Conservation (phyloP, 108 stramenopile species). For the Stephanodiscus minutulus region DNA sequence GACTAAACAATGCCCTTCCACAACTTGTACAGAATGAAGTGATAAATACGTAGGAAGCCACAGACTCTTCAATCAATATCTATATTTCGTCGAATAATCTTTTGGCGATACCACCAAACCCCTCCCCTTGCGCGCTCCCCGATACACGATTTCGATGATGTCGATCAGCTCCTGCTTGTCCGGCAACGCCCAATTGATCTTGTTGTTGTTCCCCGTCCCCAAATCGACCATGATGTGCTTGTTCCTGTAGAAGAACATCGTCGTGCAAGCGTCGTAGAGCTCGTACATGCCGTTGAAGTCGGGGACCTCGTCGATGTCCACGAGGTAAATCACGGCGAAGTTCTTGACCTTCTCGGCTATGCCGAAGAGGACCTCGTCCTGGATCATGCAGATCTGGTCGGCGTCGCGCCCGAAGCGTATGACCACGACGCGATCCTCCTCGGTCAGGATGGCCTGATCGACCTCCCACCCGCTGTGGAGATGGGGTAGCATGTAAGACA, state of each 20-base stretch:
- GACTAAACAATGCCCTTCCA: too few relatives aligned
- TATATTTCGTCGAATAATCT: conserved; percentile 97
- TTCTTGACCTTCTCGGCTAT: conserved; percentile 98
- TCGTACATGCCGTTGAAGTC: conserved; percentile 99
- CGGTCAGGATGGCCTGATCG: conserved; percentile 98
- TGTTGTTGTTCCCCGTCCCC: conserved; percentile 99
- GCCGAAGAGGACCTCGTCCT: conserved; percentile 91
- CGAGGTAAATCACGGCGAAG: conserved; percentile 97
- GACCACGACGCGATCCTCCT: conserved; percentile 98
- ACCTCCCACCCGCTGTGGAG: conserved; percentile 96
- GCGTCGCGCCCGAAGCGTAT: conserved; percentile 98
- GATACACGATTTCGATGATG: conserved; percentile 98
- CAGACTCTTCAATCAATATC: conserved; percentile 57
- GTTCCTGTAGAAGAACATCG: conserved; percentile 99
- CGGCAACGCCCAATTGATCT: conserved; percentile 97
- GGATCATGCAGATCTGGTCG: conserved; percentile 96
- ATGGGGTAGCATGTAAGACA: conserved; percentile 96
- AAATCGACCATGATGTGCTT: conserved; percentile 98
- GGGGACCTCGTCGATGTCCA: conserved; percentile 97
- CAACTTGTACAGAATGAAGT: too few relatives aligned
- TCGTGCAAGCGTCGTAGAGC: conserved; percentile 95
- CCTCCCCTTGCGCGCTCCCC: conserved; percentile 95
- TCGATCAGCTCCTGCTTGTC: conserved; percentile 99
- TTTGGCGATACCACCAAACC: conserved; percentile 98
- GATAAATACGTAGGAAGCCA: background rate